Evolutionary conservation across 495 filamentous ascomycete genomes (phyloP).

Genomic region (Trichoderma parareesei): DNA sequence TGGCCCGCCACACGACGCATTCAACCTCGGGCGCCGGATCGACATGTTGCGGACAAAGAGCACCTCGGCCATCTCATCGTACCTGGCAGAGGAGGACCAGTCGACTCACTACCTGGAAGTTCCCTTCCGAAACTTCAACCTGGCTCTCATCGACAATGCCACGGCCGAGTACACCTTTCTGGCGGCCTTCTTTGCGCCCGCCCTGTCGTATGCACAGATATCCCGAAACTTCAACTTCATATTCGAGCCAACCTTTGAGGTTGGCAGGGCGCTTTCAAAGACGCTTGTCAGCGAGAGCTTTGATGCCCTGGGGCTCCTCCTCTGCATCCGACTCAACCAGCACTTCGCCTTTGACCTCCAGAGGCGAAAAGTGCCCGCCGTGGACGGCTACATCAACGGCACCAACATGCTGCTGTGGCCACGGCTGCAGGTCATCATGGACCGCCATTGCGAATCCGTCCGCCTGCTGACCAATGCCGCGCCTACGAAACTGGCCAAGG

Average conservation of each 20-base stretch:
- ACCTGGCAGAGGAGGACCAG: constrained; percentile 82
- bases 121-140: constrained; percentile 88
- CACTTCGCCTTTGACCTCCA: constrained; percentile 89
- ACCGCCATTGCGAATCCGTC: constrained; percentile 81
- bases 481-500: constrained; percentile 36
- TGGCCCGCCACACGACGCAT: constrained; percentile 73
- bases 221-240: constrained; percentile 65
- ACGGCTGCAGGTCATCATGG: constrained; percentile 87
- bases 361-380: constrained; percentile 77
- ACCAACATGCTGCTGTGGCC: constrained; percentile 96
- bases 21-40: constrained; percentile 74
- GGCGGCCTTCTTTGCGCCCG: constrained; percentile 72
- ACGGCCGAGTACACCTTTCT: constrained; percentile 94
- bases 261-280: constrained; percentile 71
- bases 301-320: constrained; percentile 77
- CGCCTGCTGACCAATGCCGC: constrained; percentile 49
- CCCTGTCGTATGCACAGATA: constrained; percentile 48
- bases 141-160: constrained; percentile 86
- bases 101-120: constrained; percentile 77
- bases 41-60: constrained; percentile 67
- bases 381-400: constrained; percentile 87
- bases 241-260: constrained; percentile 73
- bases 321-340: constrained; percentile 91
- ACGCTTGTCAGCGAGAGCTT: constrained; percentile 64
- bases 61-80: constrained; percentile 66